Percentiles rank a stretch among this genome's conserved stretches.
Conservation (phyloP, 2,329 filamentous ascomycete genomes). For the Fusarium agapanthi region DNA sequence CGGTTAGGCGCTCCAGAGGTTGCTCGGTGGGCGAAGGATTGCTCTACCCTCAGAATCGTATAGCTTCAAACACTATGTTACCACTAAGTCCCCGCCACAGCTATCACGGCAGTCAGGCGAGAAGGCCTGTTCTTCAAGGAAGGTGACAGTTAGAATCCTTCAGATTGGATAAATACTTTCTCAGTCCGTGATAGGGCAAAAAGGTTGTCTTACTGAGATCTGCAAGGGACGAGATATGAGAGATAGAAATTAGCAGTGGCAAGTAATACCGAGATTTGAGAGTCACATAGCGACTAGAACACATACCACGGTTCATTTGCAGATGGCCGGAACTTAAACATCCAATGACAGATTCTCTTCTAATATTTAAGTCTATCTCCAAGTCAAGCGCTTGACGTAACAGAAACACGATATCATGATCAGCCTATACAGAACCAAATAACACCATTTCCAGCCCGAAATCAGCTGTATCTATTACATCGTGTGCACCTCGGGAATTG, state of each 20-base stretch:
- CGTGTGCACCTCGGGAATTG: neutral
- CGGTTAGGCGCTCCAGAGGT: neutral
- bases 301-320: too few relatives aligned
- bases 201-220: neutral
- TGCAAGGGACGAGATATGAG: too few relatives aligned
- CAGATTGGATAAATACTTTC: neutral
- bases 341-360: fast-evolving
- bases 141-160: neutral
- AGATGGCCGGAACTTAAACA: neutral
- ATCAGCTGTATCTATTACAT: neutral
- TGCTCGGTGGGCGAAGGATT: neutral
- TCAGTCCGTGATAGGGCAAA: neutral
- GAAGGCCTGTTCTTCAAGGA: neutral
- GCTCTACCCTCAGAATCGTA: neutral
- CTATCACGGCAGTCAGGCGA: neutral
- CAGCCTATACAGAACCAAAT: too few relatives aligned
- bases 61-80: neutral
- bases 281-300: fast-evolving
- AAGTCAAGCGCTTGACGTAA: neutral
- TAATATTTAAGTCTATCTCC: neutral
- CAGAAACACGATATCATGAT: neutral
- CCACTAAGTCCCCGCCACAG: neutral
- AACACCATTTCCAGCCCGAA: too few relatives aligned
- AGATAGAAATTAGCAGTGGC: too few relatives aligned
- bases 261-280: neutral